Percentiles rank a stretch among this genome's conserved stretches.
Evolutionary conservation across 495 filamentous ascomycete genomes (phyloP).

Genomic region (Aspergillus funiculosus): DNA sequence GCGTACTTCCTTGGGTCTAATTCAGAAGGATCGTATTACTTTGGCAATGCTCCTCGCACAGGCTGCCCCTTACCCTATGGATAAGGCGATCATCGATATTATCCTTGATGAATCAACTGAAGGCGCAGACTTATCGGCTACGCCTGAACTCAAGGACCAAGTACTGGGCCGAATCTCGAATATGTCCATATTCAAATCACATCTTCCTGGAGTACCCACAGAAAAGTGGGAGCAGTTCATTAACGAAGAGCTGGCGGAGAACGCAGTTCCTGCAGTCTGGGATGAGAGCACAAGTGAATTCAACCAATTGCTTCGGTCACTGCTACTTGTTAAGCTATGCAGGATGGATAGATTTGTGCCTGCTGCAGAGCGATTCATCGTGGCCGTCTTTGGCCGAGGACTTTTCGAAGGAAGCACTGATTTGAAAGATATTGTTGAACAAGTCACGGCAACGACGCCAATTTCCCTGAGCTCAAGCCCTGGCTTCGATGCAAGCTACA

Average conservation of each 20-base stretch:
- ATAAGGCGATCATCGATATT: slow-evolving; percentile 76
- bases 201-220: slow-evolving; percentile 53
- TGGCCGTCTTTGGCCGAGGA: slow-evolving; percentile 79
- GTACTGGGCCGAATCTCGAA: slow-evolving; percentile 62
- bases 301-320: slow-evolving; percentile 74
- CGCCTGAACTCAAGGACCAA: slow-evolving; percentile 57
- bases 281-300: slow-evolving; percentile 54
- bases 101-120: slow-evolving; percentile 75
- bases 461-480: slow-evolving; percentile 90
- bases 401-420: slow-evolving; percentile 78
- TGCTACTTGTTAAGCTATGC: slow-evolving; percentile 89
- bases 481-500: slow-evolving; percentile 97
- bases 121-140: slow-evolving; percentile 71
- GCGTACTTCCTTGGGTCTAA: slow-evolving; percentile 81
- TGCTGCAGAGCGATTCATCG: slow-evolving; percentile 80
- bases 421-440: slow-evolving; percentile 73
- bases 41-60: slow-evolving; percentile 95
- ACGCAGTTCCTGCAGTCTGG: slow-evolving; percentile 75
- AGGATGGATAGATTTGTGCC: slow-evolving; percentile 93
- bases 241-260: slow-evolving; percentile 80
- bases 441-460: slow-evolving; percentile 77
- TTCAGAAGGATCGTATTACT: slow-evolving; percentile 91
- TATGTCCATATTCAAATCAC: slow-evolving; percentile 67
- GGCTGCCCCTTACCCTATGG: slow-evolving; percentile 89
- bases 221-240: slow-evolving; percentile 76